phyloP scores from a whole-genome alignment of 2,329 filamentous ascomycete species.

The Arthrinium phaeospermum region DNA sequence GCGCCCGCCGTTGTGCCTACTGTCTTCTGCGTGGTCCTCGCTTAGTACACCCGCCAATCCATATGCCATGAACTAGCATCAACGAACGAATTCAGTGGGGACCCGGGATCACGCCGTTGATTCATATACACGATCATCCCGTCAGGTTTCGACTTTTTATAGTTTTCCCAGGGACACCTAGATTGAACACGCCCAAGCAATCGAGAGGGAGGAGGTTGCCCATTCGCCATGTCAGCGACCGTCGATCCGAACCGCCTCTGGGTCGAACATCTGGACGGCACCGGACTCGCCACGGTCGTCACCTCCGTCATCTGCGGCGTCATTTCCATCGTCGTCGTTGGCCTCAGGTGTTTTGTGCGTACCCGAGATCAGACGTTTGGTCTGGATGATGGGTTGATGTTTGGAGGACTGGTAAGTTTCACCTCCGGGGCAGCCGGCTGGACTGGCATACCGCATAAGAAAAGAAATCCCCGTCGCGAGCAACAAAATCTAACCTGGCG shows the following conservation, averaged over 20 bases:
- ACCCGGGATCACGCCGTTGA: background rate
- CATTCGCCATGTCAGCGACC: background rate
- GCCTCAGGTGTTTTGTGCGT: slow-evolving; percentile 22
- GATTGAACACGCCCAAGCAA: background rate
- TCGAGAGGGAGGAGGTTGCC: background rate
- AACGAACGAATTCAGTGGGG: background rate
- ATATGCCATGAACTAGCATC: background rate
- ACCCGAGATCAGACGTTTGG: slow-evolving; percentile 22
- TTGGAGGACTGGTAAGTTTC: slow-evolving; percentile 24
- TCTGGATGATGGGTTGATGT: slow-evolving; percentile 26
- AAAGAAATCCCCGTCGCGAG: background rate
- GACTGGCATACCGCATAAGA: background rate
- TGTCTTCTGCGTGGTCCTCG: background rate
- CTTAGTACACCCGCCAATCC: background rate
- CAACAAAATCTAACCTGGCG: background rate
- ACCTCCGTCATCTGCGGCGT: slow-evolving; percentile 24
- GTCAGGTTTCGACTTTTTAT: background rate
- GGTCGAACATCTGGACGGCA: slow-evolving; percentile 21
- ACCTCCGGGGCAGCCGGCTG: background rate
- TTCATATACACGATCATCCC: background rate
- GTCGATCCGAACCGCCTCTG: slow-evolving; percentile 23
- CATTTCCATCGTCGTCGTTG: slow-evolving; percentile 24
- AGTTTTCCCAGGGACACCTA: background rate
- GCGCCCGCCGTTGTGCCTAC: background rate
- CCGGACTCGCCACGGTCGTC: slow-evolving; percentile 22